phyloP scores from a whole-genome alignment of 805 yeast species.

The Candida odintsovae region DNA sequence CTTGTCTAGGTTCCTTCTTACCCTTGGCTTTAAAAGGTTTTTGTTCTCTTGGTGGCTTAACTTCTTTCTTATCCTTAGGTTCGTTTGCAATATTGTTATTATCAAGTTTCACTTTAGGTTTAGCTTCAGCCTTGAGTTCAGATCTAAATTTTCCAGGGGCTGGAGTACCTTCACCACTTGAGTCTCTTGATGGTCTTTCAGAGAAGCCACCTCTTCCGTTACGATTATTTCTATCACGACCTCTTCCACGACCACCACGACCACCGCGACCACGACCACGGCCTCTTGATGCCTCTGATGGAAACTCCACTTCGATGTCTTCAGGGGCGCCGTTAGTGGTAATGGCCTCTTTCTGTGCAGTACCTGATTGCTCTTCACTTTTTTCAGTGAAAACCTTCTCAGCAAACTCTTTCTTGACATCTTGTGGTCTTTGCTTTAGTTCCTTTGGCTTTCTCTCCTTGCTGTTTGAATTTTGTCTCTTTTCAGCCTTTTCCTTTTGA shows the following conservation, averaged over 20 bases:
- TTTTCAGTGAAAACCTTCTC: conserved; percentile 2
- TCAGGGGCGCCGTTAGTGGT: neutral
- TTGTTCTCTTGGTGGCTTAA: neutral
- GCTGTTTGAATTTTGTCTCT: neutral
- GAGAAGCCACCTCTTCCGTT: conserved; percentile 16
- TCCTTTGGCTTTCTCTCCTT: neutral
- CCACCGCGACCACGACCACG: neutral
- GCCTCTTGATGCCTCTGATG: conserved; percentile 12
- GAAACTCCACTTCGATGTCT: neutral
- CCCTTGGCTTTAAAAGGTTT: neutral
- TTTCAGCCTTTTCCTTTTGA: neutral
- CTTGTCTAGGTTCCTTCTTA: neutral
- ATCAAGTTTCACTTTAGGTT: neutral
- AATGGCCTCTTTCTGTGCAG: neutral
- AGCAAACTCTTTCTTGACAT: neutral
- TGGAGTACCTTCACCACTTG: neutral
- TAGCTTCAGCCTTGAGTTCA: neutral
- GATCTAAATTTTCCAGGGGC: no score
- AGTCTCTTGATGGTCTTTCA: neutral
- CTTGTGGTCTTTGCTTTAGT: neutral
- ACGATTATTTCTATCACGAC: conserved; percentile 19
- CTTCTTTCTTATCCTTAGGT: neutral
- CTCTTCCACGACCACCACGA: conserved; percentile 9
- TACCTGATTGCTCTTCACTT: conserved; percentile 3
- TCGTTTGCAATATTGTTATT: neutral